Evolutionary conservation across 2,329 filamentous ascomycete species (phyloP), one percentile per base, ranked within the genome.

Genomic region (Proliferodiscus dingleyae): DNA sequence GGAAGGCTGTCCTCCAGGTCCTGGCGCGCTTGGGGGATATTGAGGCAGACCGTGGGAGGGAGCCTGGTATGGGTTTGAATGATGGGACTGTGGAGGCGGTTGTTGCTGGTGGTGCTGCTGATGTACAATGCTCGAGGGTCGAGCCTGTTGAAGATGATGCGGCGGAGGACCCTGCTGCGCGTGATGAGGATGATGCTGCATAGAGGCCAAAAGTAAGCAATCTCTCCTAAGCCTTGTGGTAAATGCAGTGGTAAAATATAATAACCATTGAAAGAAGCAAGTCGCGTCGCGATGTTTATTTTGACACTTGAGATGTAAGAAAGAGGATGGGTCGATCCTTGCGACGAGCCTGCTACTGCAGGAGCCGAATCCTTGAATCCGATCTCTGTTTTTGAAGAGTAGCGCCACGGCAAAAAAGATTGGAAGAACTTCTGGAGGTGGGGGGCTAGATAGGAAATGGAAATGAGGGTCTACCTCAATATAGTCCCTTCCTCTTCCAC

Each of bases 141-240:
- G 80, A 60, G 82, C 77, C 65, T 86, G 81, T 57, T 86, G 84
- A 57, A 85, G 77, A 64, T 85, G 73, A 58, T 74, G 71, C 52
- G 71, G 72, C 61, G 72, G 78, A 69, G 83, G 81, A 78, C 83
- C 84, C 74, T 86, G 81, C 69, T 81, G 80, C 66, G 80, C 71
- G 67, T 83, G 79, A 73, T 85, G 82, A 71, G 81, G 77, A 73
- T 86, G 83, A 77, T 87, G 83, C 83, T 88, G 80, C 75, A 61
- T 59, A 47, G 51, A 47, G 50, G 48, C 42, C 43, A 54, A 48
- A 33, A 55, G 54, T 63, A 52, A 62, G 59, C 44, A 45, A 59
- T 43, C 18, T 29, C 50, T 45, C 50, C 54, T 37, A 44, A 39
- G 18, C 34, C 32, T 43, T 36, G 24, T 54, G 51, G 41, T 53